phyloP scores from a whole-genome alignment of 169 alveolate species.

The Ichthyophthirius multifiliis region DNA sequence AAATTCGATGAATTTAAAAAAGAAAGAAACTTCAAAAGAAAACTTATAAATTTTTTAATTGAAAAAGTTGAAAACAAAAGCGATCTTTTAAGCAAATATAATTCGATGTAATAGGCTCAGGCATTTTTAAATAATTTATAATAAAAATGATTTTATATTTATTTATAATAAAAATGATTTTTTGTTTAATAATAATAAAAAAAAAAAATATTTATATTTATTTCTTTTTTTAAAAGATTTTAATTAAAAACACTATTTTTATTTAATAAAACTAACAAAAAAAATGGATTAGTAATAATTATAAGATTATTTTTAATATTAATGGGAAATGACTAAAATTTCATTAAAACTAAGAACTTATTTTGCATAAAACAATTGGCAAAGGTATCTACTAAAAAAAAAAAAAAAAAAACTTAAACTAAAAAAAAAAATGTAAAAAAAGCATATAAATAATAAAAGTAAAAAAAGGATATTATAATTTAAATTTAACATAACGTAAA shows the following conservation, averaged over 20 bases:
- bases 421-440: background rate
- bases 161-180: too few species aligned
- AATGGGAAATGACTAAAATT: constrained; percentile 6
- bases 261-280: too few species aligned
- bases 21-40: constrained; percentile 2
- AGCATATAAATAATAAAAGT: background rate
- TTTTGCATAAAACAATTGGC: background rate
- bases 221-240: too few species aligned
- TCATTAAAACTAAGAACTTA: background rate
- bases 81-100: background rate
- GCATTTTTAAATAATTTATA: too few species aligned
- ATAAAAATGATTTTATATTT: too few species aligned
- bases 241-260: too few species aligned
- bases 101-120: background rate
- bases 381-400: background rate
- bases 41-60: background rate
- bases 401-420: background rate
- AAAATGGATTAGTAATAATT: too few species aligned
- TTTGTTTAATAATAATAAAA: too few species aligned
- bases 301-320: too few species aligned
- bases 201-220: too few species aligned
- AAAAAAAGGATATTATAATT: constrained; percentile 23
- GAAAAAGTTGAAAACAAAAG: background rate
- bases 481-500: constrained; percentile 49
- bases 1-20: background rate